Evolutionary conservation across 208 protist species (phyloP).

Genomic region (Trypanosoma brucei): DNA sequence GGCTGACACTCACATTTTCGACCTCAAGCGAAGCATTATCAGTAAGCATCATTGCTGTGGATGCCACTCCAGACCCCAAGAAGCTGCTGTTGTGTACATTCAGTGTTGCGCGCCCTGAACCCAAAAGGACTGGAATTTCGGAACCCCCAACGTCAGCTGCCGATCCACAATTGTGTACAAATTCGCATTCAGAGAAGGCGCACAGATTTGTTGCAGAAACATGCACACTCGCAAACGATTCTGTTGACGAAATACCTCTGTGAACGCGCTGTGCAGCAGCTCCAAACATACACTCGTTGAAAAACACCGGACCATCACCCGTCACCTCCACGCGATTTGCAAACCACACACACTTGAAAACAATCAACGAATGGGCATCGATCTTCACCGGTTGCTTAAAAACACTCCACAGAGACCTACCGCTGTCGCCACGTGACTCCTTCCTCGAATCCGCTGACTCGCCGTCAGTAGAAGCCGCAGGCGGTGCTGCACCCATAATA

Average conservation of each 20-base stretch:
- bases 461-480: not conserved
- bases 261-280: not conserved
- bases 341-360: slow-evolving; percentile 49
- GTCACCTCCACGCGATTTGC: slow-evolving; percentile 29
- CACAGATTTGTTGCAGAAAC: slow-evolving; percentile 8
- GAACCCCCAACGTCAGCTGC: not conserved
- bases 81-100: slow-evolving; percentile 19
- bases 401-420: not conserved
- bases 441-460: not conserved
- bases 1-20: slow-evolving; percentile 12
- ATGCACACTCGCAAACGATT: slow-evolving; percentile 15
- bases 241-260: not conserved
- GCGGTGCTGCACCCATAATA: not conserved
- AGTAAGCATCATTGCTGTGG: slow-evolving; percentile 11
- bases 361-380: slow-evolving; percentile 33
- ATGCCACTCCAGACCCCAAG: slow-evolving; percentile 13
- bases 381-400: slow-evolving; percentile 42
- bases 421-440: not conserved
- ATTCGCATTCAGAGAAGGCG: slow-evolving; percentile 17
- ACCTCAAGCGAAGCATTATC: slow-evolving; percentile 18
- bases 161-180: slow-evolving; percentile 12
- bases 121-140: slow-evolving; percentile 19
- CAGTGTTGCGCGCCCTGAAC: slow-evolving; percentile 4
- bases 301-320: slow-evolving; percentile 44
- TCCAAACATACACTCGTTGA: slow-evolving; percentile 52